phyloP scores from a whole-genome alignment of 2,329 filamentous ascomycete species.

The Zasmidium cellare region DNA sequence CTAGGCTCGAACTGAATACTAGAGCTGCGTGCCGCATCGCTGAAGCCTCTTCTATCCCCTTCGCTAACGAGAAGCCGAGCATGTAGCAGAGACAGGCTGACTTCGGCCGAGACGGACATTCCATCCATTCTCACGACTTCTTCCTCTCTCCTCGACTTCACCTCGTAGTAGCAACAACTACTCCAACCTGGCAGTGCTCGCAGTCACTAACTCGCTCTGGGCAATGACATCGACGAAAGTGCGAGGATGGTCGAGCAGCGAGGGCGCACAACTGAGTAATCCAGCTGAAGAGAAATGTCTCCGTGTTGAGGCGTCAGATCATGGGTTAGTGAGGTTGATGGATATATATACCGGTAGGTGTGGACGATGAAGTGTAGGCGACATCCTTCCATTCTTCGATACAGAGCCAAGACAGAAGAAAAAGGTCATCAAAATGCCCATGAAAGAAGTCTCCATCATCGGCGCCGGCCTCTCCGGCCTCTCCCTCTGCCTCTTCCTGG shows the following conservation, averaged over 20 bases:
- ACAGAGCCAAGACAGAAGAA: not conserved
- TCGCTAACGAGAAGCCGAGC: too few relatives aligned
- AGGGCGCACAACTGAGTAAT: too few relatives aligned
- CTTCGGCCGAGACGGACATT: not conserved
- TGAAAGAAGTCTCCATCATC: not conserved
- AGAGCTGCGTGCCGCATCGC: too few relatives aligned
- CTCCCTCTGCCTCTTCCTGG: constrained; percentile 1
- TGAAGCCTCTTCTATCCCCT: too few relatives aligned
- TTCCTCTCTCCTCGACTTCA: not conserved
- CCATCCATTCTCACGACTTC: not conserved
- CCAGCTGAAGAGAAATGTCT: too few relatives aligned
- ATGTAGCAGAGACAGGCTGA: too few relatives aligned
- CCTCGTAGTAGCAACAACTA: not conserved
- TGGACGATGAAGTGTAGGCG: not conserved
- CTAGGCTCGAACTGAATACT: too few relatives aligned
- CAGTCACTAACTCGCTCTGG: not conserved
- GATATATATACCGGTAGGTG: too few relatives aligned
- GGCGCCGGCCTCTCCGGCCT: constrained; percentile 6
- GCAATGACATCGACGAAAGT: too few relatives aligned
- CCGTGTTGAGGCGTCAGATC: too few relatives aligned
- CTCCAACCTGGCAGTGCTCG: not conserved
- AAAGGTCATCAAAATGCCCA: constrained; percentile 1
- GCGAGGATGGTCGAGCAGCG: too few relatives aligned
- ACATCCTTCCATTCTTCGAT: not conserved
- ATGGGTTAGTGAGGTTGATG: too few relatives aligned